phyloP scores from a whole-genome alignment of 164 flowering plant genomes.

The Magnolia officinalis region DNA sequence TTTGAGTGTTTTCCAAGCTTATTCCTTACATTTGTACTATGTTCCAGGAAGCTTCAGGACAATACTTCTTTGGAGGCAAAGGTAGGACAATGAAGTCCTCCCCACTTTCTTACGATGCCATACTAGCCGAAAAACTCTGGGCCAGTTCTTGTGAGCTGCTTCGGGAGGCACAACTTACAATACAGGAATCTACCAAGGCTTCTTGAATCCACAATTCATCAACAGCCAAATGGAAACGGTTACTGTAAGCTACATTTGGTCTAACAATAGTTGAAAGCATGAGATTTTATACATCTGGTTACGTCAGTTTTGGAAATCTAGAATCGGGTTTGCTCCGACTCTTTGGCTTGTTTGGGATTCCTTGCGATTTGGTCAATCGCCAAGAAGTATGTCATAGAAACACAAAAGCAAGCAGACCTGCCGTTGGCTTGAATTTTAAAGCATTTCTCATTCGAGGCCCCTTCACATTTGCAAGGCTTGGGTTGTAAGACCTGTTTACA shows the following conservation, averaged over 20 bases:
- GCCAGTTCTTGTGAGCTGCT: constrained; percentile 44
- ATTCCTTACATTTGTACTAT: not conserved
- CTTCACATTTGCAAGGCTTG: no score
- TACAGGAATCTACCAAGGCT: constrained; percentile 10
- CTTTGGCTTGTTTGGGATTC: not conserved
- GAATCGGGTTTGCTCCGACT: not conserved
- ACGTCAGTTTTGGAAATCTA: not conserved
- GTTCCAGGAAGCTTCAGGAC: constrained; percentile 68
- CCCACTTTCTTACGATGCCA: constrained; percentile 46
- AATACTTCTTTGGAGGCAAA: constrained; percentile 78
- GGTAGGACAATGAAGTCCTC: constrained; percentile 69
- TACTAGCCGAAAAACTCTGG: constrained; percentile 65
- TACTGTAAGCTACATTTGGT: not conserved
- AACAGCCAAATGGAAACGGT: not conserved
- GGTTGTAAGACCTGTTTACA: no score
- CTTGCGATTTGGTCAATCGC: not conserved
- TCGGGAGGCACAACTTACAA: constrained; percentile 21
- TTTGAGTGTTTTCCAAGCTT: not conserved
- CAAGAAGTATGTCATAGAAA: no score
- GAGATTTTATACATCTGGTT: not conserved
- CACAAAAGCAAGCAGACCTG: no score
- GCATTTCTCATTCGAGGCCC: no score
- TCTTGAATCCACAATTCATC: not conserved
- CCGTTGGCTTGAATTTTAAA: no score
- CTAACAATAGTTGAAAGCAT: not conserved